Base-by-base conservation (phyloP, 2,329 filamentous ascomycete genomes). In the Claviceps fusiformis region DNA sequence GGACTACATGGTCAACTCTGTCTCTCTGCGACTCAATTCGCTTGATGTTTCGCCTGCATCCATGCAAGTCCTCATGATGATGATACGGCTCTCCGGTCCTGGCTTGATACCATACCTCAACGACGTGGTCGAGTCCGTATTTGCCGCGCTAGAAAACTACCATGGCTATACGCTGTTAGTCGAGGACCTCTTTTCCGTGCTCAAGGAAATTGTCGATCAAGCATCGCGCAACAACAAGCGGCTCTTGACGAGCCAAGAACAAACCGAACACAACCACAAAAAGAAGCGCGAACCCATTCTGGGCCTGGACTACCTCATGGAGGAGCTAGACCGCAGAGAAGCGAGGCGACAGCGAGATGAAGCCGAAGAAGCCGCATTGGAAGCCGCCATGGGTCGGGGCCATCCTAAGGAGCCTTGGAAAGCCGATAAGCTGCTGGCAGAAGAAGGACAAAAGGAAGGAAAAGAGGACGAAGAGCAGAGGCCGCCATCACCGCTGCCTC, bases 1-100 rank as follows among this genome's bases (percentile, higher is more conserved):
- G 17, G 93, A 98, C 68, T 98, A 98, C 67, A 87, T 98, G 70
- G 85, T 97, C 58, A 97, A 97, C 65, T 89, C 93, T 0, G 82
- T 98, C 17, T 89, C 88, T 0, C 71, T 97, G 57, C 87, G 90
- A 58, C 78, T 98, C 8, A 96, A 95, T 62, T 89, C 88, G 0
- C 89, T 96, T 60, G 90, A 96, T 60, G 85, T 97, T 53, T 92
- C 90, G 0, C 91, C 92, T 1, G 87, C 95, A 59, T 90, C 89
- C 3, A 90, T 91, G 3, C 87, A 92, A 61, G 93, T 97, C 2
- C 71, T 98, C 51, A 79, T 86, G 7, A 96, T 98, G 91, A 95
- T 97, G 87, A 83, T 97, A 57, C 83, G 81, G 31, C 78, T 98
- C 15, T 89, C 90, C 19, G 93, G 93, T 0, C 83, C 90, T 1